Conservation (phyloP, 2,329 filamentous ascomycete species). For the Apiospora hydei region DNA sequence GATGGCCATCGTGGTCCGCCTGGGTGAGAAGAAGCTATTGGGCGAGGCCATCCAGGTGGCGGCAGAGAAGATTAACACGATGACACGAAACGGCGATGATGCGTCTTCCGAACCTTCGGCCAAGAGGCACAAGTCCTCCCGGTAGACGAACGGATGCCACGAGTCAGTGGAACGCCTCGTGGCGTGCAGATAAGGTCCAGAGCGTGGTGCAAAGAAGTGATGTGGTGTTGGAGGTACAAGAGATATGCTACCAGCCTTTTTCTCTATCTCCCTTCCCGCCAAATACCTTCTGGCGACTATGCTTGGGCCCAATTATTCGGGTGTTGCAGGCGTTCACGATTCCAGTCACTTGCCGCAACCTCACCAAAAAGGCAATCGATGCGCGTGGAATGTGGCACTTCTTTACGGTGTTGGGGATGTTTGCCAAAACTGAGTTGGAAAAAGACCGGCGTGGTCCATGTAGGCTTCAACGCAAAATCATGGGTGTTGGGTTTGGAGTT, state of each 20-base stretch:
- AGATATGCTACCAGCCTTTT: neutral
- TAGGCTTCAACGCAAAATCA: conserved; percentile 18
- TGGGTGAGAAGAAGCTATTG: conserved; percentile 76
- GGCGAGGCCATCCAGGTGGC: conserved; percentile 55
- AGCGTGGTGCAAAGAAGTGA: neutral
- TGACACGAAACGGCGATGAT: conserved; percentile 26
- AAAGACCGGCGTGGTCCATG: conserved; percentile 9
- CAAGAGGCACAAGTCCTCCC: conserved; percentile 38
- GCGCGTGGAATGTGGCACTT: neutral
- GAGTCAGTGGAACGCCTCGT: neutral
- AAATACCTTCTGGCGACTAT: neutral
- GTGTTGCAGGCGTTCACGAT: neutral
- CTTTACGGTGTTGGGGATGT: neutral
- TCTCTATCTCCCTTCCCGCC: neutral
- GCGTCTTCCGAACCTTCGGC: conserved; percentile 37
- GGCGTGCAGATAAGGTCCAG: neutral
- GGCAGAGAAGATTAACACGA: conserved; percentile 38
- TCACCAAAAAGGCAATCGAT: neutral
- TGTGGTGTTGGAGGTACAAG: conserved; percentile 1
- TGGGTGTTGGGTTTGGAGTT: conserved; percentile 1
- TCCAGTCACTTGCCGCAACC: neutral
- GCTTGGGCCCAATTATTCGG: neutral
- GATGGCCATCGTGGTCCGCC: conserved; percentile 72
- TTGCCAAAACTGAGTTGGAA: neutral
- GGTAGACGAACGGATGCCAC: conserved; percentile 30